phyloP scores from a whole-genome alignment of 2,329 filamentous ascomycete species.

The Botryotinia narcissicola region DNA sequence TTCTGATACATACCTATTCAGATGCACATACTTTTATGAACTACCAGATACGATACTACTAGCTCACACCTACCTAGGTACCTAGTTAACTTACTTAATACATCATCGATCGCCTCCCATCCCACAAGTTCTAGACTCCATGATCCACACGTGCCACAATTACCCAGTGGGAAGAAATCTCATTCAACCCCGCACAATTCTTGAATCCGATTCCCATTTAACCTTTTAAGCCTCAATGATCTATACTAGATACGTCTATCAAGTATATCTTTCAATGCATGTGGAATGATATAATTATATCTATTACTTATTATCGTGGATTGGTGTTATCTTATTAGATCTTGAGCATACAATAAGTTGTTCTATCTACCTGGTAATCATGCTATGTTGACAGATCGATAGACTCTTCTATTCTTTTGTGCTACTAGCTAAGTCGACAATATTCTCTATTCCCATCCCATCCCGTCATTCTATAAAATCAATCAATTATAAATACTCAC shows the following conservation, averaged over 20 bases:
- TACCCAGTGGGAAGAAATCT: background rate
- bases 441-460: too few species aligned
- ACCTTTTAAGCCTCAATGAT: background rate
- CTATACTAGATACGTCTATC: background rate
- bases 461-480: too few species aligned
- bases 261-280: background rate
- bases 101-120: background rate
- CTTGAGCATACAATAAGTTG: background rate
- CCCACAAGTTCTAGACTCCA: background rate
- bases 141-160: background rate
- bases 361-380: too few species aligned
- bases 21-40: too few species aligned
- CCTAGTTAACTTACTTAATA: background rate
- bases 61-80: too few species aligned
- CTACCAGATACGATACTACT: too few species aligned
- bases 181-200: background rate
- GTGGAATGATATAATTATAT: background rate
- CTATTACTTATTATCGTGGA: background rate
- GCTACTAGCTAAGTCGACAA: too few species aligned
- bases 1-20: background rate
- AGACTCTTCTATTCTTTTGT: too few species aligned
- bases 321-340: background rate
- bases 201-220: background rate
- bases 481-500: too few species aligned
- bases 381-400: too few species aligned